These are phyloP conservation scores for Auricularia heimuer DNA, from an alignment of 768 basidiomycete species.

Conservation along the genomic window DNA sequence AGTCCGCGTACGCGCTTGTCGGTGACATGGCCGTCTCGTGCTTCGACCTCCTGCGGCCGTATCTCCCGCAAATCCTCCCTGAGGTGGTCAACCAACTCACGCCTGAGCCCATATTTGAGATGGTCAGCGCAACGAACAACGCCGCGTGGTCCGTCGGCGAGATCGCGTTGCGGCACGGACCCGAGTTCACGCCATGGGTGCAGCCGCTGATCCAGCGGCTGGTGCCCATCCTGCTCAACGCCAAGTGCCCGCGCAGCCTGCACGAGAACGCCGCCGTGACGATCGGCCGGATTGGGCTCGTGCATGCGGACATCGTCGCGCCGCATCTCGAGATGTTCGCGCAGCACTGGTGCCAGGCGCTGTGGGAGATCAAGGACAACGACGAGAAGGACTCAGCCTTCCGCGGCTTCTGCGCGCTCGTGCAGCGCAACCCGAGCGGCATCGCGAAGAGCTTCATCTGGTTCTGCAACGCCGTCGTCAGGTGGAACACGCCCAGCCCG, in stretches of 20 bases:
- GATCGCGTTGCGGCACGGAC: conserved; percentile 85
- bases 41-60: conserved; percentile 75
- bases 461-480: conserved; percentile 97
- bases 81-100: conserved; percentile 85
- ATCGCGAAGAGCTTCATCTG: conserved; percentile 91
- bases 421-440: conserved; percentile 88
- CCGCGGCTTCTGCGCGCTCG: conserved; percentile 91
- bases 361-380: conserved; percentile 98
- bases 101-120: conserved; percentile 86
- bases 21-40: conserved; percentile 97
- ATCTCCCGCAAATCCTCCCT: conserved; percentile 81
- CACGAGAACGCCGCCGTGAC: conserved; percentile 99
- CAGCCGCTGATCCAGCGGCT: conserved; percentile 76
- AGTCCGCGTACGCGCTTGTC: conserved; percentile 96
- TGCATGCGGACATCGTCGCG: conserved; percentile 82
- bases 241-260: conserved; percentile 85
- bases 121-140: conserved; percentile 96
- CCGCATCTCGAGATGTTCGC: conserved; percentile 86
- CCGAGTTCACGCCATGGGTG: conserved; percentile 90
- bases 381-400: conserved; percentile 99
- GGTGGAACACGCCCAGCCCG: conserved; percentile 87
- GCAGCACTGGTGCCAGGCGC: conserved; percentile 91
- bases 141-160: conserved; percentile 99
- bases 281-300: conserved; percentile 90
- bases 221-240: conserved; percentile 85